Evolutionary conservation across 257 asterid genomes (phyloP).

Genomic region (Salvia miltiorrhiza): DNA sequence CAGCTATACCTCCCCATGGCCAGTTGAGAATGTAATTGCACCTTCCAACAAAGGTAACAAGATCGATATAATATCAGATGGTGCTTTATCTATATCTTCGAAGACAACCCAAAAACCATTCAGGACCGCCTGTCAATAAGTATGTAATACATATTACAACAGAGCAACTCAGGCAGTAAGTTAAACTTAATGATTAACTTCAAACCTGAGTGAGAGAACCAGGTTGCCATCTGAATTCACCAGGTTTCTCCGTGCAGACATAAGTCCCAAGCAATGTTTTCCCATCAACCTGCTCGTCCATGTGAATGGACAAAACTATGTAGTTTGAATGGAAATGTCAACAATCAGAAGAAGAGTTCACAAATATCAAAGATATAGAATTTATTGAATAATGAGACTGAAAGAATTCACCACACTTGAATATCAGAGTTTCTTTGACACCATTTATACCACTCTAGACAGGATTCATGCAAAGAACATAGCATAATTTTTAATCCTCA

Average conservation of each 20-base stretch:
- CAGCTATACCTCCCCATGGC: slow-evolving; percentile 85
- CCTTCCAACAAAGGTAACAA: slow-evolving; percentile 86
- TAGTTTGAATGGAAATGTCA: slow-evolving; percentile 13
- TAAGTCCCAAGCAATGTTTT: slow-evolving; percentile 86
- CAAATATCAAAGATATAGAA: neutral
- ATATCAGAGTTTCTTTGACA: neutral
- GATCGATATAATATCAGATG: slow-evolving; percentile 73
- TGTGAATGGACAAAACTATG: slow-evolving; percentile 74
- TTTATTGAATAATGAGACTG: neutral
- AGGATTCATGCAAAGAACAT: neutral
- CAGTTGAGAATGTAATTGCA: slow-evolving; percentile 61
- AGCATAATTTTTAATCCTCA: neutral
- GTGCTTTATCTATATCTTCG: slow-evolving; percentile 94
- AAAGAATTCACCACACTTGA: slow-evolving; percentile 7
- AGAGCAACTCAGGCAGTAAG: slow-evolving; percentile 19
- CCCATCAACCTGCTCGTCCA: slow-evolving; percentile 98
- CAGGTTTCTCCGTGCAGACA: slow-evolving; percentile 90
- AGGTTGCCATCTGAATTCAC: slow-evolving; percentile 99
- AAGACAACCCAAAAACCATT: slow-evolving; percentile 91
- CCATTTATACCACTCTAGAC: neutral
- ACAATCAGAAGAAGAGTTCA: slow-evolving; percentile 16
- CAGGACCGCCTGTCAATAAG: slow-evolving; percentile 65
- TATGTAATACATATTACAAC: slow-evolving; percentile 13
- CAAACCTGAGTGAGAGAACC: slow-evolving; percentile 97
- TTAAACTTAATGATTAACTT: neutral